Evolutionary conservation across 2,329 filamentous ascomycete species (phyloP).

Genomic region (Pezicula carpinea): DNA sequence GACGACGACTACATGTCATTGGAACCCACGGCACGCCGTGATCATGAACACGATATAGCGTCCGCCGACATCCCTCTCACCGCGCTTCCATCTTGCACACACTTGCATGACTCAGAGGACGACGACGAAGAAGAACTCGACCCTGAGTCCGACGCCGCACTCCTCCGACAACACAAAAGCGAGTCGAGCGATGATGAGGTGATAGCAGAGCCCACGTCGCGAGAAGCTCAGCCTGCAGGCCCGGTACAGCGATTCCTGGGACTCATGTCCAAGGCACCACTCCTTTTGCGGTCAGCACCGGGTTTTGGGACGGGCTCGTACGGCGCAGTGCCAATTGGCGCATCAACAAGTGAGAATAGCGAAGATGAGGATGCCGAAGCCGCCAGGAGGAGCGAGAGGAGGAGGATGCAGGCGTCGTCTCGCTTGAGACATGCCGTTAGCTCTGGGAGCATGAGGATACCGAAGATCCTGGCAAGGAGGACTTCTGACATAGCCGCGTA

Average conservation of each 20-base stretch:
- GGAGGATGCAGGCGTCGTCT: slow-evolving; percentile 21
- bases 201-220: slow-evolving; percentile 9
- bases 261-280: slow-evolving; percentile 44
- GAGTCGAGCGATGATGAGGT: slow-evolving; percentile 11
- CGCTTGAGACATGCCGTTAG: slow-evolving; percentile 22
- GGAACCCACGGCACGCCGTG: no score
- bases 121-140: slow-evolving; percentile 24
- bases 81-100: background rate
- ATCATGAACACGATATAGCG: background rate
- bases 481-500: slow-evolving; percentile 5
- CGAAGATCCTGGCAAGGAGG: slow-evolving; percentile 5
- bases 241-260: slow-evolving; percentile 15
- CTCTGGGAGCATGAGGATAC: slow-evolving; percentile 4
- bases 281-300: slow-evolving; percentile 55
- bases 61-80: slow-evolving; percentile 4
- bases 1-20: no score
- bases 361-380: slow-evolving; percentile 25
- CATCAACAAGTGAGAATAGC: slow-evolving; percentile 30
- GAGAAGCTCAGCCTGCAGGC: slow-evolving; percentile 9
- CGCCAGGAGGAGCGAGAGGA: slow-evolving; percentile 15
- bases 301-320: slow-evolving; percentile 58
- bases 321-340: slow-evolving; percentile 48
- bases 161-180: slow-evolving; percentile 19
- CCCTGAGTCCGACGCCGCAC: slow-evolving; percentile 21
- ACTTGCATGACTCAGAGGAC: slow-evolving; percentile 11